These are phyloP conservation scores for Kalanchoe fedtschenkoi DNA, from an alignment of 164 flowering plant genomes.

Conservation along the genomic window DNA sequence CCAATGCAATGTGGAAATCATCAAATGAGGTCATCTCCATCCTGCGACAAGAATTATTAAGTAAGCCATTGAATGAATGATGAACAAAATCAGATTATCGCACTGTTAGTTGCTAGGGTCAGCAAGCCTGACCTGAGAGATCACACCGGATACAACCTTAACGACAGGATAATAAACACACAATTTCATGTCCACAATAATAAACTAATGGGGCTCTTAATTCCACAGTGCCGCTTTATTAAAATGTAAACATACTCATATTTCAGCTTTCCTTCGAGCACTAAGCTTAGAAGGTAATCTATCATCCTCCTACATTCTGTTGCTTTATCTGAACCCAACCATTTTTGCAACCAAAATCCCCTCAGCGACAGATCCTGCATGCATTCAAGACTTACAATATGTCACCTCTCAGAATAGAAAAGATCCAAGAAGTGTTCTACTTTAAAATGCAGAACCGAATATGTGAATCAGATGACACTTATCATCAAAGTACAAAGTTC, in stretches of 20 bases:
- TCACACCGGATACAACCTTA: neutral
- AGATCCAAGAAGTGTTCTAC: neutral
- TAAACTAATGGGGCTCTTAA: neutral
- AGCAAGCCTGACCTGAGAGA: neutral
- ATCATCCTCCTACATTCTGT: slow-evolving; percentile 67
- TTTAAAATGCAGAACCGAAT: too few relatives aligned
- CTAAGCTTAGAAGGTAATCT: slow-evolving; percentile 63
- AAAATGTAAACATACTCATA: slow-evolving; percentile 55
- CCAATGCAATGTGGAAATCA: slow-evolving; percentile 48
- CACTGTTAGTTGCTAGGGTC: neutral
- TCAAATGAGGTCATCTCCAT: slow-evolving; percentile 72
- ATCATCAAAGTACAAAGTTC: neutral
- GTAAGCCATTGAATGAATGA: neutral
- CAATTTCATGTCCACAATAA: neutral
- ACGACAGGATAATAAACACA: neutral
- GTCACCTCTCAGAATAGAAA: neutral
- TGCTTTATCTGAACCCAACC: slow-evolving; percentile 53
- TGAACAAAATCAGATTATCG: neutral
- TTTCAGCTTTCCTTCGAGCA: slow-evolving; percentile 52
- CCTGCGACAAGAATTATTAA: slow-evolving; percentile 32
- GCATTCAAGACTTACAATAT: neutral
- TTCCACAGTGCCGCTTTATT: neutral
- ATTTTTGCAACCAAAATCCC: slow-evolving; percentile 95
- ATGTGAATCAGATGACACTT: neutral
- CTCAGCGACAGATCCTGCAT: slow-evolving; percentile 81